Percentiles rank a stretch among this genome's conserved stretches.
These are phyloP conservation scores for Saccharomycopsis microspora DNA, from an alignment of 805 yeast genomes.

Conservation along the genomic window DNA sequence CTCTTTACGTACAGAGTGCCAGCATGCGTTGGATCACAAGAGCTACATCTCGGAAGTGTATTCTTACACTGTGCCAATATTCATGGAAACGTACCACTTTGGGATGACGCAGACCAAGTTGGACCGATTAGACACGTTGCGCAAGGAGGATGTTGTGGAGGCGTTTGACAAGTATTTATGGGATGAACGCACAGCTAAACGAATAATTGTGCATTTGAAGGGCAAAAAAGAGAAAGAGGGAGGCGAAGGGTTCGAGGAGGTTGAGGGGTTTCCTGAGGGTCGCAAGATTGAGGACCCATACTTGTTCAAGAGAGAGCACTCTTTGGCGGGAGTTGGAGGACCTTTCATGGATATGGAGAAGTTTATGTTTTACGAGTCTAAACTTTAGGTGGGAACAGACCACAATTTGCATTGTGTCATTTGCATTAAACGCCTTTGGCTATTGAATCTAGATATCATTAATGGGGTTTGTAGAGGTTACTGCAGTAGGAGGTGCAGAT, in stretches of 20 bases:
- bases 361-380: too few relatives aligned
- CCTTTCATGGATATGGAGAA: constrained; percentile 30
- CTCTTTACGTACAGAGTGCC: constrained; percentile 42
- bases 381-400: too few relatives aligned
- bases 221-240: constrained; percentile 8
- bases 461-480: too few relatives aligned
- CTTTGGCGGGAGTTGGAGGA: constrained; percentile 48
- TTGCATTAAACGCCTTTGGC: too few relatives aligned
- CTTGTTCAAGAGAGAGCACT: constrained; percentile 43
- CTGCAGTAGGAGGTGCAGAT: too few relatives aligned
- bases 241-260: constrained; percentile 3
- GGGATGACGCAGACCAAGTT: constrained; percentile 46
- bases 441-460: too few relatives aligned
- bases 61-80: constrained; percentile 55
- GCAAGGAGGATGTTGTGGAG: constrained; percentile 41
- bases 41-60: constrained; percentile 68
- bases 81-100: constrained; percentile 74
- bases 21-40: constrained; percentile 60
- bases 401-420: too few relatives aligned
- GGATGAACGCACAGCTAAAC: constrained; percentile 5
- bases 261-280: constrained; percentile 25
- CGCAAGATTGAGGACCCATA: constrained; percentile 32
- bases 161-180: constrained; percentile 31
- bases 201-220: constrained; percentile 39
- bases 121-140: constrained; percentile 29